These are phyloP conservation scores for Coelastrella sp. DNA, from an alignment of 139 green algal species.

Conservation along the genomic window DNA sequence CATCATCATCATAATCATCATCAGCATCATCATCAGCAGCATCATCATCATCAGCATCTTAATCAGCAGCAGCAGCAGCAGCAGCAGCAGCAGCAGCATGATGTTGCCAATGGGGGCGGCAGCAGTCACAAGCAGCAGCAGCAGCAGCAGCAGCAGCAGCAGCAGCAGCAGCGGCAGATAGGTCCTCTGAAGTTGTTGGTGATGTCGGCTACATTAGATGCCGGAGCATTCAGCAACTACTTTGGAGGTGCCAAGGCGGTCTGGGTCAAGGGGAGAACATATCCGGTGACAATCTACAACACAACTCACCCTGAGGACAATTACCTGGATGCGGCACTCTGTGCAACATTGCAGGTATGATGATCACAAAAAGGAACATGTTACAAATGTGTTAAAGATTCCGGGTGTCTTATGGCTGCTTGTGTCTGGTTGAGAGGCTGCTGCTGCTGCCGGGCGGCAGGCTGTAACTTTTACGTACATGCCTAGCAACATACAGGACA, in stretches of 20 bases:
- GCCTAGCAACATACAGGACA: too few relatives aligned
- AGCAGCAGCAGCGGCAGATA: conserved; percentile 22
- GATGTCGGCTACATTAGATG: conserved; percentile 97
- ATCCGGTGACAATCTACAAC: conserved; percentile 82
- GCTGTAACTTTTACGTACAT: too few relatives aligned
- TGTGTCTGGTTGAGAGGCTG: neutral
- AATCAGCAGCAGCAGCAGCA: neutral
- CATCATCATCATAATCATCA: neutral
- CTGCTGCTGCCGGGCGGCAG: too few relatives aligned
- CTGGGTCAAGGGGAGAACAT: conserved; percentile 81
- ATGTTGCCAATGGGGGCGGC: neutral
- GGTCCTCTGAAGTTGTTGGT: conserved; percentile 84
- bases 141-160: neutral
- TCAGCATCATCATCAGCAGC: neutral
- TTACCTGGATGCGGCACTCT: conserved; percentile 92
- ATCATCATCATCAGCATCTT: neutral
- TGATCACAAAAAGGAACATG: too few relatives aligned
- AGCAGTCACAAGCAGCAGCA: conserved; percentile 13
- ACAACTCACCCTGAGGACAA: conserved; percentile 80
- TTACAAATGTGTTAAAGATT: neutral
- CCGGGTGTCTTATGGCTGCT: neutral
- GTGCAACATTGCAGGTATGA: conserved; percentile 78
- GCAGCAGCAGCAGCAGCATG: conserved; percentile 25
- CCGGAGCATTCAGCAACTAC: conserved; percentile 79
- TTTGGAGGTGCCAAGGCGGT: conserved; percentile 72